Percentiles rank a stretch among this genome's conserved stretches.
phyloP scores from a whole-genome alignment of 139 green algal genomes.

The Coelastrella sp. region DNA sequence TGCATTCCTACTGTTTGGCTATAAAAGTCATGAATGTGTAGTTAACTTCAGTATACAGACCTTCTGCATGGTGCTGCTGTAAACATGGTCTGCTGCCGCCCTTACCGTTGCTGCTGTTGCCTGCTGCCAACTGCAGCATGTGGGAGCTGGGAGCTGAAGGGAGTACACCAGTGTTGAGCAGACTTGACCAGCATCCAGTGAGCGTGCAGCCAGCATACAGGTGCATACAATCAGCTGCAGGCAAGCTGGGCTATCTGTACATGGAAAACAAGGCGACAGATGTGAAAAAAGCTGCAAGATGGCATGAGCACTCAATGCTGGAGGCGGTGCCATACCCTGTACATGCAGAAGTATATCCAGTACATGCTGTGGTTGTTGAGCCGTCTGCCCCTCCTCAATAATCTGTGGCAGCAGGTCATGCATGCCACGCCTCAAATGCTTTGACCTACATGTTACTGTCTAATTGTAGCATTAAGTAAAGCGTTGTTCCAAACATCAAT shows the following conservation, averaged over 20 bases:
- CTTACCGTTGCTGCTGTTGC: not conserved
- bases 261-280: not conserved
- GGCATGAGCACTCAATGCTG: not conserved
- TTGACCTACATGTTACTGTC: not conserved
- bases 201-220: not conserved
- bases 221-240: not conserved
- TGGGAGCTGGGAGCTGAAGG: not conserved
- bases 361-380: not conserved
- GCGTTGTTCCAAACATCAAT: not conserved
- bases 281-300: not conserved
- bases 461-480: not conserved
- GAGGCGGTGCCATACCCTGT: constrained; percentile 2
- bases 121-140: not conserved
- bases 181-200: not conserved
- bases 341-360: not conserved
- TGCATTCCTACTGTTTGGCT: no score
- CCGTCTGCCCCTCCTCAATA: constrained; percentile 10
- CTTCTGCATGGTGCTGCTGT: no score
- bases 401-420: not conserved
- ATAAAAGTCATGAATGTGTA: no score
- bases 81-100: no score
- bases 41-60: no score
- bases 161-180: not conserved
- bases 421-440: not conserved
- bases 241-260: not conserved